Evolutionary conservation across 2,329 filamentous ascomycete genomes (phyloP).

Genomic region (Ciborinia camelliae): DNA sequence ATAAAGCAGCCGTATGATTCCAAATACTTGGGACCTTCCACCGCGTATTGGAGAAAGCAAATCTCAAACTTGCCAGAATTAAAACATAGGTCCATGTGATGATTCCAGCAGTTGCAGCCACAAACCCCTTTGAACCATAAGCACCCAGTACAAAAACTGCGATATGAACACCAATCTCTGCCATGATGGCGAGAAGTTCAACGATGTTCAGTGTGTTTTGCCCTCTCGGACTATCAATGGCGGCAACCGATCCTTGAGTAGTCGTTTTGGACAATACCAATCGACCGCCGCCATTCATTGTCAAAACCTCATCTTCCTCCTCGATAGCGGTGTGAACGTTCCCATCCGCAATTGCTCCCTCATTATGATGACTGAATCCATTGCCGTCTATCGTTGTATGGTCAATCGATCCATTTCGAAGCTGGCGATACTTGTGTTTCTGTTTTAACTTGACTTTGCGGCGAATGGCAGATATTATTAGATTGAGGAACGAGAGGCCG

Average conservation of each 20-base stretch:
- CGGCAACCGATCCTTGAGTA: constrained; percentile 62
- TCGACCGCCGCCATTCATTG: constrained; percentile 56
- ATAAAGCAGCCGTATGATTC: constrained; percentile 89
- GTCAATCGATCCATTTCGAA: constrained; percentile 46
- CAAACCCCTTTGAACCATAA: constrained; percentile 55
- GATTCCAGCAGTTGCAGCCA: constrained; percentile 64
- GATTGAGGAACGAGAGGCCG: constrained; percentile 64
- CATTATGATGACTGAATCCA: neutral
- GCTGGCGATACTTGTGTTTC: constrained; percentile 53
- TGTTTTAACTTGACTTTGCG: constrained; percentile 52
- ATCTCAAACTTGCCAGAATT: constrained; percentile 66
- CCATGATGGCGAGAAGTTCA: constrained; percentile 73
- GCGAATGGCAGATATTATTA: constrained; percentile 56
- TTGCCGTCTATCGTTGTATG: constrained; percentile 33
- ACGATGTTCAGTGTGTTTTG: constrained; percentile 67
- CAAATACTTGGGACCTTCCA: constrained; percentile 72
- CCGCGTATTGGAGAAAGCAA: constrained; percentile 63
- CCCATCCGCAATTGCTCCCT: constrained; percentile 15
- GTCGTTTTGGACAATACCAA: constrained; percentile 57
- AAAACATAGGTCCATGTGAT: constrained; percentile 79
- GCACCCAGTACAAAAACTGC: constrained; percentile 58
- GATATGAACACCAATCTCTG: constrained; percentile 66
- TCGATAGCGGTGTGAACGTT: constrained; percentile 37
- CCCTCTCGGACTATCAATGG: constrained; percentile 71
- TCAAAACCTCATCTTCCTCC: constrained; percentile 57